Conservation (phyloP, 305 asterid genomes). For the Fraxinus latifolia region DNA sequence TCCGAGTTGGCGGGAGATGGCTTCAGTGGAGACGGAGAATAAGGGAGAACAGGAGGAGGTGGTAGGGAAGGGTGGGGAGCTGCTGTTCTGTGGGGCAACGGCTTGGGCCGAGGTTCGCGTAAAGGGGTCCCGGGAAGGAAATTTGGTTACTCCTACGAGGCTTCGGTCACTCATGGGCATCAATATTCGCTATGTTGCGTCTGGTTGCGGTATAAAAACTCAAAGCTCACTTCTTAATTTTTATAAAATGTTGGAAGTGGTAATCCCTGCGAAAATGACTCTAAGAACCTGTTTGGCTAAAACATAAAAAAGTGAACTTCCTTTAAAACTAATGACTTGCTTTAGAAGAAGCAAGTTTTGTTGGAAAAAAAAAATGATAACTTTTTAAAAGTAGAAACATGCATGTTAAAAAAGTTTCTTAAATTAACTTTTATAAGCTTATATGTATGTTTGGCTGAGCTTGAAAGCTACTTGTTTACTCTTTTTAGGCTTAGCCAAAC, state of each 20-base stretch:
- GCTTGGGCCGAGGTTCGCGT: constrained; percentile 90
- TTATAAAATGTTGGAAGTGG: constrained; percentile 2
- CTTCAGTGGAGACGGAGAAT: constrained; percentile 53
- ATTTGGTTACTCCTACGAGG: constrained; percentile 78
- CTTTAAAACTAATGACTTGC: neutral
- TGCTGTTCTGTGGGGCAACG: constrained; percentile 84
- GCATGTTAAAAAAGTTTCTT: neutral
- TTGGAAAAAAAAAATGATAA: neutral
- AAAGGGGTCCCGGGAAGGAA: constrained; percentile 53
- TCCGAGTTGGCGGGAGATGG: constrained; percentile 63
- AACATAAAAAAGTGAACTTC: neutral
- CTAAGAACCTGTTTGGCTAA: neutral
- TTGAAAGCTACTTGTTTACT: neutral
- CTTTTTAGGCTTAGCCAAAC: neutral
- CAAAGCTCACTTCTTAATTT: neutral
- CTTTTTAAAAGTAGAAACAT: neutral
- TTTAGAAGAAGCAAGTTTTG: neutral
- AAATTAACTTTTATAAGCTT: neutral
- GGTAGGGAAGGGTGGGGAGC: constrained; percentile 70
- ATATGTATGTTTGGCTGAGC: neutral
- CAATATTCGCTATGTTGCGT: constrained; percentile 71
- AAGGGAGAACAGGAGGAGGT: constrained; percentile 35
- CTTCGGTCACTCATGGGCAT: constrained; percentile 80
- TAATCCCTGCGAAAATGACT: neutral
- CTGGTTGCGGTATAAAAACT: constrained; percentile 71